A percentile compares a stretch with the other conserved stretches of the same genome.
Conservation (phyloP, 2,329 filamentous ascomycete genomes). For the Colletotrichum cordylinicola region DNA sequence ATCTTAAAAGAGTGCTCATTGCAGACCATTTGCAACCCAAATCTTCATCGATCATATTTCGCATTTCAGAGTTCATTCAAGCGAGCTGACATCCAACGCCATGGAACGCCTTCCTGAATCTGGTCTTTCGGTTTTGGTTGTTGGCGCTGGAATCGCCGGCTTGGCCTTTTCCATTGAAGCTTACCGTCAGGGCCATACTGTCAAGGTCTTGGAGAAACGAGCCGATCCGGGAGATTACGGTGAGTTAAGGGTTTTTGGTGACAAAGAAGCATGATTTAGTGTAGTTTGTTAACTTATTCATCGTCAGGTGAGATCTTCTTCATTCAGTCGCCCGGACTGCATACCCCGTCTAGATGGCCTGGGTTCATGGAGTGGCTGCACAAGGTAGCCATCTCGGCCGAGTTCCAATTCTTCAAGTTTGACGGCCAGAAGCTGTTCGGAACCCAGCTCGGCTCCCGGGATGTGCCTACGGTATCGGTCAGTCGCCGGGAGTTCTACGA, state of each 20-base stretch:
- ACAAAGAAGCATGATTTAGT: background rate
- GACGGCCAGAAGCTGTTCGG: background rate
- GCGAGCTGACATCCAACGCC: background rate
- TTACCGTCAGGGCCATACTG: conserved; percentile 11
- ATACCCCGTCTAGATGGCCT: background rate
- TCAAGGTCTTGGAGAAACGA: conserved; percentile 2
- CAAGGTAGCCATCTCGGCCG: background rate
- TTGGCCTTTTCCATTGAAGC: conserved; percentile 16
- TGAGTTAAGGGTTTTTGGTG: background rate
- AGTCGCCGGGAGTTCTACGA: background rate
- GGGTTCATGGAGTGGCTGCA: background rate
- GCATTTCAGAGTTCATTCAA: background rate
- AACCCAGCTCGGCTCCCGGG: background rate
- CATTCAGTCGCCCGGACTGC: background rate
- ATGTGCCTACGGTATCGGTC: background rate
- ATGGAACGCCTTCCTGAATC: background rate
- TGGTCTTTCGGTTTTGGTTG: background rate
- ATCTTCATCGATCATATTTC: background rate
- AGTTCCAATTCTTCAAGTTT: background rate
- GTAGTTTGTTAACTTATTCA: background rate
- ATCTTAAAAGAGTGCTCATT: background rate
- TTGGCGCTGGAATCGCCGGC: conserved; percentile 1
- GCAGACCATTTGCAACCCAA: background rate
- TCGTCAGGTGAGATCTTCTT: background rate
- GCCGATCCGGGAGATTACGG: background rate